These are phyloP conservation scores for Penium margaritaceum DNA, from an alignment of 139 green algal genomes.

Conservation along the genomic window DNA sequence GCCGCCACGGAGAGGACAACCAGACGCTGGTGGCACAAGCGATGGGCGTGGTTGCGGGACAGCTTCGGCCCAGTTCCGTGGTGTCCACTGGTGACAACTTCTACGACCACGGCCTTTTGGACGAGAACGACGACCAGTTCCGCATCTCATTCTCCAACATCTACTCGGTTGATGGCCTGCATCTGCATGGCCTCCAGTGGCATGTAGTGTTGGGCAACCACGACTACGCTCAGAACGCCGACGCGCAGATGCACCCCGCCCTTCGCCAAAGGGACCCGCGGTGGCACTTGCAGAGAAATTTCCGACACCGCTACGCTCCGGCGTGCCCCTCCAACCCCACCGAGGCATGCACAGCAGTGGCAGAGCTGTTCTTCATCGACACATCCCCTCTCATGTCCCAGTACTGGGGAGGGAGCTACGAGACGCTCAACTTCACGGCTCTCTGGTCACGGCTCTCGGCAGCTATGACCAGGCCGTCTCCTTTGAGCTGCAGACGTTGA, in stretches of 20 bases:
- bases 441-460: too few relatives aligned
- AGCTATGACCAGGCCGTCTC: too few relatives aligned
- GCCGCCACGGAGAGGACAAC: too few relatives aligned
- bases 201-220: constrained; percentile 41
- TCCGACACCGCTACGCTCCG: too few relatives aligned
- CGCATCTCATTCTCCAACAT: constrained; percentile 35
- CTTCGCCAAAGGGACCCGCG: constrained; percentile 17
- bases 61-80: constrained; percentile 9
- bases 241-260: constrained; percentile 10
- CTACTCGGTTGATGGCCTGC: constrained; percentile 20
- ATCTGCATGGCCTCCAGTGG: too few relatives aligned
- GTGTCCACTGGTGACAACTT: constrained; percentile 40
- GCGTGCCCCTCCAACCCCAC: neutral
- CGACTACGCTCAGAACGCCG: constrained; percentile 28
- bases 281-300: constrained; percentile 27
- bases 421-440: too few relatives aligned
- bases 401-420: too few relatives aligned
- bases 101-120: constrained; percentile 17
- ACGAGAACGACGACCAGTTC: constrained; percentile 12
- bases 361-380: constrained; percentile 4
- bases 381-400: neutral
- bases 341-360: neutral
- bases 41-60: constrained; percentile 19
- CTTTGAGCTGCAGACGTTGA: too few relatives aligned
- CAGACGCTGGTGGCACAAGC: too few relatives aligned